Conservation (phyloP, 2,329 filamentous ascomycete genomes). For the Ascocoryne sarcoides region DNA sequence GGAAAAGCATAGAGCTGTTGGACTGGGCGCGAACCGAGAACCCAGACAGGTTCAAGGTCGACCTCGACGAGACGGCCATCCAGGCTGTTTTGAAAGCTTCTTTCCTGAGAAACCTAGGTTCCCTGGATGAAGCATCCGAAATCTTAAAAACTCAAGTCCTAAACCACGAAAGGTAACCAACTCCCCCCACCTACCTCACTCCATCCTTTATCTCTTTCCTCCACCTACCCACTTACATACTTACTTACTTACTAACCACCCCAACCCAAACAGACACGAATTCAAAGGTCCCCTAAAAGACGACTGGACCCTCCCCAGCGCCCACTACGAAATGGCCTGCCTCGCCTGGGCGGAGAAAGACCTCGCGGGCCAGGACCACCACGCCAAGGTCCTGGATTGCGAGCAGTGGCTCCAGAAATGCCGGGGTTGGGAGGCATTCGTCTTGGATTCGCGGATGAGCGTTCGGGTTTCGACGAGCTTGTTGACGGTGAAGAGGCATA, state of each 20-base stretch:
- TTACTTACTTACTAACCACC: not conserved
- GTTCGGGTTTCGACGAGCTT: conserved; percentile 41
- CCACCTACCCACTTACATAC: too few species aligned
- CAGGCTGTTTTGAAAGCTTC: conserved; percentile 58
- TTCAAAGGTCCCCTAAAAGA: conserved; percentile 56
- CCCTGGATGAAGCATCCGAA: conserved; percentile 54
- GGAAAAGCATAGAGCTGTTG: conserved; percentile 53
- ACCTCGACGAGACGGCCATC: conserved; percentile 54
- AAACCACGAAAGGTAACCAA: conserved; percentile 50
- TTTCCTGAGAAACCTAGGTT: conserved; percentile 54
- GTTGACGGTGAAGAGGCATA: conserved; percentile 23
- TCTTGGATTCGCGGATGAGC: conserved; percentile 66
- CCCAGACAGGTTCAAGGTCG: conserved; percentile 40
- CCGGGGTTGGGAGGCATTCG: conserved; percentile 60
- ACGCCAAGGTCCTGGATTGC: conserved; percentile 48
- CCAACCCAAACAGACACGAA: conserved; percentile 31
- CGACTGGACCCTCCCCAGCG: conserved; percentile 63
- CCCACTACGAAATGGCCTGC: conserved; percentile 79
- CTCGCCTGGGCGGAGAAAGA: conserved; percentile 64
- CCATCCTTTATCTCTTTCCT: not conserved
- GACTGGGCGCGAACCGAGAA: conserved; percentile 51
- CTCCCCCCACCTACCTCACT: not conserved
- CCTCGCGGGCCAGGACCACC: conserved; percentile 25
- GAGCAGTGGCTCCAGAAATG: conserved; percentile 57
- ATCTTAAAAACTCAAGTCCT: conserved; percentile 57